Evolutionary conservation across 2,329 filamentous ascomycete genomes (phyloP).

Genomic region (Dactylellina haptotyla): DNA sequence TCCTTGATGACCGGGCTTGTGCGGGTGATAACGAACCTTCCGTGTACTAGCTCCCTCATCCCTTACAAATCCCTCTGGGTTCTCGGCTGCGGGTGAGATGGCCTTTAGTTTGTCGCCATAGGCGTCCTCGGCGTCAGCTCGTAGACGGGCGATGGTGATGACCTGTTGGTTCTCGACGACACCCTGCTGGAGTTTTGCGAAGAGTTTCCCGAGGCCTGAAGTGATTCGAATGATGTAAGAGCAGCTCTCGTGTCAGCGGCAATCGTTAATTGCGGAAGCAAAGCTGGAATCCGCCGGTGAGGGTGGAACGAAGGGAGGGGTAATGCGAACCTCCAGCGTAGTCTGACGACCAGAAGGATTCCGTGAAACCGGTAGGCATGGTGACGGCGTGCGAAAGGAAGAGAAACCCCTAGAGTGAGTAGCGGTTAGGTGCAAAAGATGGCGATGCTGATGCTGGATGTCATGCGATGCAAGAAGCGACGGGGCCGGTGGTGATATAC

Average conservation of each 20-base stretch:
- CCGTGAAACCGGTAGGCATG: slow-evolving; percentile 75
- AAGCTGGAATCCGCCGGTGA: slow-evolving; percentile 27
- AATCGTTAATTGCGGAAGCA: background rate
- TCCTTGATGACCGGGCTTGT: too few relatives aligned
- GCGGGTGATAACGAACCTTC: too few relatives aligned
- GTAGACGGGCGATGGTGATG: slow-evolving; percentile 87
- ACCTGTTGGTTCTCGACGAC: slow-evolving; percentile 95
- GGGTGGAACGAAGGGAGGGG: background rate
- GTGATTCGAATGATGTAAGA: slow-evolving; percentile 7
- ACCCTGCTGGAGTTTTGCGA: slow-evolving; percentile 95
- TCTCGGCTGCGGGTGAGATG: slow-evolving; percentile 84
- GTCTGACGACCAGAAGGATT: slow-evolving; percentile 97
- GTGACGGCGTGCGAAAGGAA: slow-evolving; percentile 9
- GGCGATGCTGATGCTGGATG: slow-evolving; percentile 15
- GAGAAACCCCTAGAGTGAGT: slow-evolving; percentile 10
- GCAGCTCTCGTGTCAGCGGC: slow-evolving; percentile 33
- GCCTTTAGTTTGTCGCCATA: slow-evolving; percentile 84
- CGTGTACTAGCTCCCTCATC: slow-evolving; percentile 96
- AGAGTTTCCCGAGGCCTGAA: slow-evolving; percentile 85
- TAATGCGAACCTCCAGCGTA: slow-evolving; percentile 82
- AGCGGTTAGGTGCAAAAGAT: slow-evolving; percentile 2
- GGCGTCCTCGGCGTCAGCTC: slow-evolving; percentile 91
- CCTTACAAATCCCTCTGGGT: slow-evolving; percentile 82
- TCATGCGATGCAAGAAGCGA: slow-evolving; percentile 35
- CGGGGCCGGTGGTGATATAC: too few relatives aligned